These are phyloP conservation scores for Hypoxylon sp. DNA, from an alignment of 2,329 filamentous ascomycete genomes.

Conservation along the genomic window DNA sequence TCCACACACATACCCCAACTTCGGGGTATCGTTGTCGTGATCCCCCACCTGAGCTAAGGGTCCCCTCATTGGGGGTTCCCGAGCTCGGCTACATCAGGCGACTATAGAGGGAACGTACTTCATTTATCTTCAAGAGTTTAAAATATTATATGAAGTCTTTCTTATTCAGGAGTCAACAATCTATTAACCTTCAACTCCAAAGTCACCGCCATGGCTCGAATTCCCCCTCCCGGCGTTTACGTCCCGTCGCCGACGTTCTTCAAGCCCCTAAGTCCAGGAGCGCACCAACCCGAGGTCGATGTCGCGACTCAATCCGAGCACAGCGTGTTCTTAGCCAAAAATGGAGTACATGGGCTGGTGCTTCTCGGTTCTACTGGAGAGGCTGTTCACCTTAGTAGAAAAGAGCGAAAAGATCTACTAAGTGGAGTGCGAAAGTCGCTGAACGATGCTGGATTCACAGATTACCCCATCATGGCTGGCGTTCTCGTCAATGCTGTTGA, in stretches of 20 bases:
- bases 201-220: constrained; percentile 20
- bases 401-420: constrained; percentile 70
- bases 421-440: constrained; percentile 69
- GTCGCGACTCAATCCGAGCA: constrained; percentile 71
- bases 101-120: constrained; percentile 2
- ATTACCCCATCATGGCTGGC: constrained; percentile 70
- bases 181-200: neutral
- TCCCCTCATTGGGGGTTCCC: constrained; percentile 13
- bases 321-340: constrained; percentile 71
- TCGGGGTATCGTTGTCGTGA: constrained; percentile 33
- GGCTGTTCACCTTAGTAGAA: constrained; percentile 71
- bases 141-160: neutral
- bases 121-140: neutral
- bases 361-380: constrained; percentile 76
- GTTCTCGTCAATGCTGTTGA: constrained; percentile 47
- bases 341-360: constrained; percentile 73
- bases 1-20: constrained; percentile 24
- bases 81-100: constrained; percentile 22
- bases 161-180: neutral
- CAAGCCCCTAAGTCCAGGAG: constrained; percentile 60
- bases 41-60: constrained; percentile 18
- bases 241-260: constrained; percentile 77
- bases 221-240: constrained; percentile 69
- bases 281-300: constrained; percentile 68
- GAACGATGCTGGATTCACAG: constrained; percentile 67